Evolutionary conservation across 495 filamentous ascomycete genomes (phyloP), one percentile per base, ranked within the genome.

Genomic region (Aspergillus heteromorphus): DNA sequence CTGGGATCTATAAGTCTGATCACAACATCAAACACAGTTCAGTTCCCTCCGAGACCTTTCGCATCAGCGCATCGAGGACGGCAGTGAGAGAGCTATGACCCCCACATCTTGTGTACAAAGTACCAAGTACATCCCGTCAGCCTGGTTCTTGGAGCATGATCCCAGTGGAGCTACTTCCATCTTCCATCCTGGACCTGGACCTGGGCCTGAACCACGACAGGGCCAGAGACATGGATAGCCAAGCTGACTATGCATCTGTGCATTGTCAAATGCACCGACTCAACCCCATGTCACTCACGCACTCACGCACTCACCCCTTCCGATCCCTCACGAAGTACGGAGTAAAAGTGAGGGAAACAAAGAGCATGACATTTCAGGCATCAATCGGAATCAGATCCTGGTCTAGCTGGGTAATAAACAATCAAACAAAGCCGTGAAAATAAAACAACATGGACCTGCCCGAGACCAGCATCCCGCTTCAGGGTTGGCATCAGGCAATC

Each of bases 361-460:
- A 36, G 20, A 27, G 20, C 6, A 16, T 25, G 27, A 19, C 11
- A 23, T 18, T 43, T 53, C 51, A 53, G 51, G 51, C 51, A 53
- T 53, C 51, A 53, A 53, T 20, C 23, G 11, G 31, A 34, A 29
- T 7, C 13, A 10, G 13, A 34, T 34, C 31, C 31, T 34, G 31
- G 13, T 10, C 50, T 14, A 20, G 16, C n/a, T n/a, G n/a, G n/a
- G n/a, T n/a, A n/a, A n/a, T n/a, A n/a, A n/a, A 16, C 40, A 23
- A 20, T 31, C 31, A 34, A 21, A 23, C 30, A 13, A 36, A 29
- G 40, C 41, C n/a, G n/a, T n/a, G n/a, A n/a, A n/a, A 23, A 20
- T 31, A 19, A 34, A 21, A 23, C 30, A 13, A 36, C 17, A 25
- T 29, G 8, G 14, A 18, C 19, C 51, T 40, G 36, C 21, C 17